Evolutionary conservation across 768 basidiomycete species (phyloP).

Genomic region (Porpolomopsis calyptriformis): DNA sequence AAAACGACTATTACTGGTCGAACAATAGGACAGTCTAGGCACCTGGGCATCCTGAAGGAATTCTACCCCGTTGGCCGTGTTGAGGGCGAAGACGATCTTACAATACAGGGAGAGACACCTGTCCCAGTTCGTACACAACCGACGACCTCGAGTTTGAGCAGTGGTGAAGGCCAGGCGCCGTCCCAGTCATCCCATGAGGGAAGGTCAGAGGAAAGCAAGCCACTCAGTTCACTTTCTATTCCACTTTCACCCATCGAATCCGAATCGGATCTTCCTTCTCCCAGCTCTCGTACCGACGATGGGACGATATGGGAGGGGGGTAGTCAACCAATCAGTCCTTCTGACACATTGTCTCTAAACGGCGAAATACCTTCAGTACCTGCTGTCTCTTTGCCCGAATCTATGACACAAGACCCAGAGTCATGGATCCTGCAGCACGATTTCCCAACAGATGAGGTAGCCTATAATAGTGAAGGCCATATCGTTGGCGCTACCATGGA

Average conservation of each 20-base stretch:
- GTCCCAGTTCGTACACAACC: slow-evolving; percentile 21
- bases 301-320: slow-evolving; percentile 53
- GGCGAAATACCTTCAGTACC: slow-evolving; percentile 42
- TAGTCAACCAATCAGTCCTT: slow-evolving; percentile 23
- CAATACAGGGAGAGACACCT: slow-evolving; percentile 39
- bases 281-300: slow-evolving; percentile 41
- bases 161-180: slow-evolving; percentile 38
- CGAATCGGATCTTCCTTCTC: slow-evolving; percentile 40
- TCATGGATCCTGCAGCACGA: slow-evolving; percentile 62
- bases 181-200: slow-evolving; percentile 36
- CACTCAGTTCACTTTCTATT: slow-evolving; percentile 19
- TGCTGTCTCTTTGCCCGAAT: slow-evolving; percentile 30
- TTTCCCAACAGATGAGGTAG: slow-evolving; percentile 73
- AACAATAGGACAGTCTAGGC: slow-evolving; percentile 24
- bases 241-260: slow-evolving; percentile 27
- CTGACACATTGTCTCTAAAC: no score
- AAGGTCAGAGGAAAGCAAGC: slow-evolving; percentile 35
- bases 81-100: slow-evolving; percentile 52
- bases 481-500: slow-evolving; percentile 84
- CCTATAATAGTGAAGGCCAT: slow-evolving; percentile 82
- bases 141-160: slow-evolving; percentile 34
- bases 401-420: slow-evolving; percentile 30
- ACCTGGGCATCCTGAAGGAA: slow-evolving; percentile 25
- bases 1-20: slow-evolving; percentile 36
- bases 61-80: slow-evolving; percentile 27